phyloP scores from a whole-genome alignment of 2,329 filamentous ascomycete genomes.

The Seiridium unicorne region DNA sequence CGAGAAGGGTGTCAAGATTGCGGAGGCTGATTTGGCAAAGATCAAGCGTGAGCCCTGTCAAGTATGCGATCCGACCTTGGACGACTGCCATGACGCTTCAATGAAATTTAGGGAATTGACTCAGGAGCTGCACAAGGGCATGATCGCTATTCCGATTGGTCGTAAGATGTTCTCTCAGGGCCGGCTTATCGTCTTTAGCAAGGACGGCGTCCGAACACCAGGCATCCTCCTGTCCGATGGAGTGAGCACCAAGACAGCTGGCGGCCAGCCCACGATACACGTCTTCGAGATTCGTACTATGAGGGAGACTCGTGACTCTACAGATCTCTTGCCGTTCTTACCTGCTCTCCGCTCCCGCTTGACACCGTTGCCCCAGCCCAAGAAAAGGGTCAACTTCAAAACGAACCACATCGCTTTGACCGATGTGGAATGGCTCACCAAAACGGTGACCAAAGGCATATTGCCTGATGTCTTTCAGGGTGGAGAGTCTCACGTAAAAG shows the following conservation, averaged over 20 bases:
- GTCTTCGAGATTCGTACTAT: constrained; percentile 74
- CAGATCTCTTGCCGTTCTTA: constrained; percentile 85
- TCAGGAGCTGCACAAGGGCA: constrained; percentile 71
- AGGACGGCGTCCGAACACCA: constrained; percentile 78
- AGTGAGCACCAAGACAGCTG: constrained; percentile 55
- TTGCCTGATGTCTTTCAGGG: constrained; percentile 57
- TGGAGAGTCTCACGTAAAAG: constrained; percentile 47
- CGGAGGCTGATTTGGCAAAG: constrained; percentile 87
- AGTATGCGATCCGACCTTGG: constrained; percentile 78
- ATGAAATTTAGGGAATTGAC: constrained; percentile 81
- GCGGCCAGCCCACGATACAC: constrained; percentile 66
- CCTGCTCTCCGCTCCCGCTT: constrained; percentile 68
- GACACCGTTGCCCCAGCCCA: constrained; percentile 63
- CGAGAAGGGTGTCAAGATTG: constrained; percentile 89
- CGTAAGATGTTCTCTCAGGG: constrained; percentile 74
- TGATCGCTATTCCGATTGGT: constrained; percentile 79
- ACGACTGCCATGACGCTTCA: constrained; percentile 76
- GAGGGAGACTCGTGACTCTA: constrained; percentile 69
- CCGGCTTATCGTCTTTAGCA: constrained; percentile 79
- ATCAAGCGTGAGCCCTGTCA: constrained; percentile 82
- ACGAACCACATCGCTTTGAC: constrained; percentile 67
- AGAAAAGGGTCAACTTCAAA: constrained; percentile 67
- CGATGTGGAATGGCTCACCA: constrained; percentile 83
- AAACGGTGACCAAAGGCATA: constrained; percentile 59
- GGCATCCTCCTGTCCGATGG: constrained; percentile 81